A percentile compares a stretch with the other conserved stretches of the same genome.
Conservation (phyloP, 2,329 filamentous ascomycete species). For the Alternaria solani region DNA sequence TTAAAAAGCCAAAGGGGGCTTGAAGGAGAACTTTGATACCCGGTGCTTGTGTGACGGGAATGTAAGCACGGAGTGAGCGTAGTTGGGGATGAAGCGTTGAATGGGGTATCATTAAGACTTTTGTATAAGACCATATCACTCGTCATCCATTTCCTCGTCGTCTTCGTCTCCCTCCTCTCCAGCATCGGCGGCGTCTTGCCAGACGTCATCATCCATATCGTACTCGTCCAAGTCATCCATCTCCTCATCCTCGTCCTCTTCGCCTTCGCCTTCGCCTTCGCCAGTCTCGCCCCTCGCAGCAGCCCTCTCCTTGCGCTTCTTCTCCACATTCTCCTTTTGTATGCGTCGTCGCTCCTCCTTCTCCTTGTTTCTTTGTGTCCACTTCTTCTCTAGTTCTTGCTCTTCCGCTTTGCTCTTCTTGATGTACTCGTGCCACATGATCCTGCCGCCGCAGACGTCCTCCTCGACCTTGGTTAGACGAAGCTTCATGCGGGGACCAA, state of each 20-base stretch:
- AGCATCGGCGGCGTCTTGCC: constrained; percentile 62
- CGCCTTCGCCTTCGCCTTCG: constrained; percentile 54
- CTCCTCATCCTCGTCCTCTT: constrained; percentile 61
- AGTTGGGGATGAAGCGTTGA: constrained; percentile 11
- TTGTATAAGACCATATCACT: constrained; percentile 32
- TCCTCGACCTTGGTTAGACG: constrained; percentile 96
- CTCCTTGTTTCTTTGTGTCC: constrained; percentile 78
- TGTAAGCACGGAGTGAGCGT: background rate
- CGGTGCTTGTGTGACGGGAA: background rate
- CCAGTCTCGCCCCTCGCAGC: constrained; percentile 43
- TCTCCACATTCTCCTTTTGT: constrained; percentile 90
- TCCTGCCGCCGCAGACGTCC: constrained; percentile 84
- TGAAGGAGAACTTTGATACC: constrained; percentile 23
- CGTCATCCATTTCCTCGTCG: constrained; percentile 57
- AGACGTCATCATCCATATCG: constrained; percentile 60
- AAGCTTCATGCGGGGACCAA: constrained; percentile 88
- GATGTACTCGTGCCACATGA: constrained; percentile 98
- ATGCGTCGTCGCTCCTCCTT: constrained; percentile 83
- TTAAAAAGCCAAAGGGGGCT: constrained; percentile 67
- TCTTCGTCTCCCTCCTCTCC: constrained; percentile 57
- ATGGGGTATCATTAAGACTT: constrained; percentile 46
- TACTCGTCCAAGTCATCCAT: constrained; percentile 60
- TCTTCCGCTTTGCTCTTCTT: constrained; percentile 82
- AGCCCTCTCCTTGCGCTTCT: constrained; percentile 72
- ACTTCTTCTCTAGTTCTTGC: constrained; percentile 79